Conservation (phyloP, 805 yeast species). For the Ogataea corticis region DNA sequence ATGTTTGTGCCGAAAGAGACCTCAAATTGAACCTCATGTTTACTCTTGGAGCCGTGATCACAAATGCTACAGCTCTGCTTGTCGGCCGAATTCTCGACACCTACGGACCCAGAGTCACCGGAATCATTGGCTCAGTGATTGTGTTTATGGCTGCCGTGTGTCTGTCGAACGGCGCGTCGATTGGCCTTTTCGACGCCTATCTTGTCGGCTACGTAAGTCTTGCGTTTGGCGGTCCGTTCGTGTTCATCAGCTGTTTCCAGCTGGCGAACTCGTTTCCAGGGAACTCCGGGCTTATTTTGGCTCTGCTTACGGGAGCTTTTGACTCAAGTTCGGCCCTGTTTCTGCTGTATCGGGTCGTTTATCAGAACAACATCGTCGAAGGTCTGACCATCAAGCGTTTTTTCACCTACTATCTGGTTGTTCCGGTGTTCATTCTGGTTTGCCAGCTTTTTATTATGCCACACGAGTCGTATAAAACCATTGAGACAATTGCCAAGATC, state of each 20-base stretch:
- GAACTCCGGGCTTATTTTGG: constrained; percentile 77
- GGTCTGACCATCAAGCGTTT: constrained; percentile 53
- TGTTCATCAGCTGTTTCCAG: constrained; percentile 87
- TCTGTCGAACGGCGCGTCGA: constrained; percentile 26
- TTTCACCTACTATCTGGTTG: constrained; percentile 65
- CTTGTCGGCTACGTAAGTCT: constrained; percentile 69
- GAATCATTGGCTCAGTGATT: constrained; percentile 66
- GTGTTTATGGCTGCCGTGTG: constrained; percentile 54
- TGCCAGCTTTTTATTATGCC: constrained; percentile 87
- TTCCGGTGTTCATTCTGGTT: constrained; percentile 73
- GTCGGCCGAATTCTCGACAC: constrained; percentile 80
- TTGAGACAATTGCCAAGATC: constrained; percentile 65
- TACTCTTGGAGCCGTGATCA: constrained; percentile 81
- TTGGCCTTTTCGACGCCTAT: constrained; percentile 57
- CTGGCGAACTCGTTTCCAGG: constrained; percentile 84
- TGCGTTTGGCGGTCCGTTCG: constrained; percentile 94
- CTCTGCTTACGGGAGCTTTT: constrained; percentile 88
- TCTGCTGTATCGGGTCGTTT: constrained; percentile 66
- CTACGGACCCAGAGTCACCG: constrained; percentile 80
- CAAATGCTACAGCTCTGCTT: constrained; percentile 78
- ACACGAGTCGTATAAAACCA: constrained; percentile 66
- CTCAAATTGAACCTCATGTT: constrained; percentile 78
- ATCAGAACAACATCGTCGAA: constrained; percentile 42
- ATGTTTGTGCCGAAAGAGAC: constrained; percentile 72
- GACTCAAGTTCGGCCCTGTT: constrained; percentile 92